phyloP scores from a whole-genome alignment of 306 rosid species.

The Arachis stenosperma region DNA sequence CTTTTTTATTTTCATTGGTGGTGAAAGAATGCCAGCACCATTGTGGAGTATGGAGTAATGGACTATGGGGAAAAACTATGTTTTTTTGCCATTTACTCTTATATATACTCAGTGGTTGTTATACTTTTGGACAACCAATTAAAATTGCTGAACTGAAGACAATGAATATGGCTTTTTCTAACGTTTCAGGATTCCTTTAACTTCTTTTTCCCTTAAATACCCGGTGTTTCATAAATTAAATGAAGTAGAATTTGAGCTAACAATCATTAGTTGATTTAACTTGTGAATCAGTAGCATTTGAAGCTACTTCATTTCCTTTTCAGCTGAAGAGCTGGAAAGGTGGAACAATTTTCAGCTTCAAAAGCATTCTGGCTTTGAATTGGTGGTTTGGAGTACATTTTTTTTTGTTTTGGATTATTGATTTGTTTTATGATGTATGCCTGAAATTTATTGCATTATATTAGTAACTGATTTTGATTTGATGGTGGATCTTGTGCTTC shows the following conservation, averaged over 20 bases:
- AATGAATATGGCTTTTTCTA: conserved; percentile 22
- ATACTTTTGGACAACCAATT: conserved; percentile 37
- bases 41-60: conserved; percentile 12
- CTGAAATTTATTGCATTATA: background rate
- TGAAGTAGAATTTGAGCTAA: conserved; percentile 2
- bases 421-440: conserved; percentile 35
- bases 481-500: conserved; percentile 38
- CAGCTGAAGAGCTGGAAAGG: conserved; percentile 29
- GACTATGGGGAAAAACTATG: conserved; percentile 25
- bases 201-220: background rate
- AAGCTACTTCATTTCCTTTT: conserved; percentile 33
- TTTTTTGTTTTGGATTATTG: conserved; percentile 12
- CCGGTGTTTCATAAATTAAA: conserved; percentile 12
- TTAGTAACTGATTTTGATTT: conserved; percentile 27
- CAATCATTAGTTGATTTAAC: conserved; percentile 33
- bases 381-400: conserved; percentile 7
- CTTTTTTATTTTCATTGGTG: conserved; percentile 31
- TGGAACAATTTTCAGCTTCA: conserved; percentile 26
- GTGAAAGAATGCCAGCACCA: background rate
- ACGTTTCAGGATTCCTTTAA: conserved; percentile 1
- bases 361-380: conserved; percentile 19
- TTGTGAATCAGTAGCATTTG: conserved; percentile 29
- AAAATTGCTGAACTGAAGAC: conserved; percentile 34
- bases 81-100: too few relatives aligned
- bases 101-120: background rate